Evolutionary conservation across 2,329 filamentous ascomycete species (phyloP).

Genomic region (Zopfia rhizophila): DNA sequence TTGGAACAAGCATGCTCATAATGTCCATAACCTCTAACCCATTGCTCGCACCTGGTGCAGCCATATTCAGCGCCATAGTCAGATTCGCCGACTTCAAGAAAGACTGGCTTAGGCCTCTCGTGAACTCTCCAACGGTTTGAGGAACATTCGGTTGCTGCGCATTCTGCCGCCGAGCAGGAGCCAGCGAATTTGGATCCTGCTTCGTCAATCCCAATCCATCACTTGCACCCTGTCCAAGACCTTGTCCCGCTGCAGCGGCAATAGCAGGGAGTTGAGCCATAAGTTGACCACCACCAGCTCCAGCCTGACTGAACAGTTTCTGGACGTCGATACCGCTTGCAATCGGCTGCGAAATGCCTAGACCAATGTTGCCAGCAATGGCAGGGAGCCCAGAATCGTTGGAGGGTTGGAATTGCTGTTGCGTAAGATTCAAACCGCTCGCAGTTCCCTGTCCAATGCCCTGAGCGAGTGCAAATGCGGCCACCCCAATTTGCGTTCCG

Average conservation of each 20-base stretch:
- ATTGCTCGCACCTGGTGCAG: neutral
- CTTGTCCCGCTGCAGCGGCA: constrained; percentile 37
- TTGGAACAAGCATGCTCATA: constrained; percentile 26
- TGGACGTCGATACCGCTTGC: constrained; percentile 33
- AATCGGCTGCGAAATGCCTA: constrained; percentile 37
- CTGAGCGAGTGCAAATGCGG: constrained; percentile 37
- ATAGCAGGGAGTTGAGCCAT: constrained; percentile 35
- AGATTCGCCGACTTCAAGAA: constrained; percentile 35
- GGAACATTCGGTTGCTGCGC: constrained; percentile 30
- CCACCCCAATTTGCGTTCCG: constrained; percentile 25
- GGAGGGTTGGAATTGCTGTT: constrained; percentile 26
- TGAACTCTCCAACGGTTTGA: constrained; percentile 31
- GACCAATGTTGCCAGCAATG: constrained; percentile 39
- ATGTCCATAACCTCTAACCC: constrained; percentile 21
- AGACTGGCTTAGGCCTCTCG: constrained; percentile 37
- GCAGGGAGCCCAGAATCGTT: constrained; percentile 28
- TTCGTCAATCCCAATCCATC: constrained; percentile 31
- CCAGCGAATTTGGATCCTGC: constrained; percentile 11
- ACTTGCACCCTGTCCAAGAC: constrained; percentile 39
- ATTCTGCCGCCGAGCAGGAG: too few relatives aligned
- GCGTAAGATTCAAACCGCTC: constrained; percentile 36
- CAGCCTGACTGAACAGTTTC: constrained; percentile 24
- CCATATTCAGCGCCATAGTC: constrained; percentile 13
- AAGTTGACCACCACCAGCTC: constrained; percentile 11
- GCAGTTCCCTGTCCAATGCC: constrained; percentile 41